These are phyloP conservation scores for Toxicodendron radicans DNA, from an alignment of 345 rosid genomes.

Conservation along the genomic window DNA sequence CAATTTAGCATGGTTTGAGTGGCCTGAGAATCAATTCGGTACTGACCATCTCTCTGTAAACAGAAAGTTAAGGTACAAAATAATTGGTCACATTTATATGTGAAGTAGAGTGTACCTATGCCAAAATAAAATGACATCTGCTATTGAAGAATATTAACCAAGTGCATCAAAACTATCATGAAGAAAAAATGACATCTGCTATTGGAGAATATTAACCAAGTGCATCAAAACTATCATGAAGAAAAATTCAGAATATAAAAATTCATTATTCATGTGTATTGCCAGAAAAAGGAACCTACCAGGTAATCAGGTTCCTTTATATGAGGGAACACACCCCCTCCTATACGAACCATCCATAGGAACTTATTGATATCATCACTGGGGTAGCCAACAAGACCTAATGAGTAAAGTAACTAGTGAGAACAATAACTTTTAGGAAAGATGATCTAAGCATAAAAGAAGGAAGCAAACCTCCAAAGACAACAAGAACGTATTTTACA, in stretches of 20 bases:
- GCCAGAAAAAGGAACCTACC: conserved; percentile 36
- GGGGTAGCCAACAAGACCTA: conserved; percentile 97
- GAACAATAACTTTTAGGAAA: conserved; percentile 17
- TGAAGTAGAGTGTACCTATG: background rate
- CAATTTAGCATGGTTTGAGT: conserved; percentile 92
- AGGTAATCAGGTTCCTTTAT: conserved; percentile 96
- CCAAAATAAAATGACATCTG: background rate
- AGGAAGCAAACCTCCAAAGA: conserved; percentile 84
- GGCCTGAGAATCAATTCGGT: conserved; percentile 92
- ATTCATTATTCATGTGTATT: conserved; percentile 1
- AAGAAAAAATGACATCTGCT: background rate
- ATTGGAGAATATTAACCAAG: background rate
- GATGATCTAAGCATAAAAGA: conserved; percentile 16
- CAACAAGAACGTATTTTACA: conserved; percentile 96
- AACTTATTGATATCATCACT: conserved; percentile 98
- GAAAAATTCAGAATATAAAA: conserved; percentile 9
- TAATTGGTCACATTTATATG: conserved; percentile 7
- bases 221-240: background rate
- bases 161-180: background rate
- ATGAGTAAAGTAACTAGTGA: conserved; percentile 30
- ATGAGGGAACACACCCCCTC: conserved; percentile 99
- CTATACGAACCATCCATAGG: conserved; percentile 99
- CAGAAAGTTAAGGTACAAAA: conserved; percentile 10
- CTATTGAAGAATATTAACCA: background rate
- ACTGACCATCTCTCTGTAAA: conserved; percentile 88